Base-by-base conservation (phyloP, 2,329 filamentous ascomycete species). In the Rutstroemia sp. region DNA sequence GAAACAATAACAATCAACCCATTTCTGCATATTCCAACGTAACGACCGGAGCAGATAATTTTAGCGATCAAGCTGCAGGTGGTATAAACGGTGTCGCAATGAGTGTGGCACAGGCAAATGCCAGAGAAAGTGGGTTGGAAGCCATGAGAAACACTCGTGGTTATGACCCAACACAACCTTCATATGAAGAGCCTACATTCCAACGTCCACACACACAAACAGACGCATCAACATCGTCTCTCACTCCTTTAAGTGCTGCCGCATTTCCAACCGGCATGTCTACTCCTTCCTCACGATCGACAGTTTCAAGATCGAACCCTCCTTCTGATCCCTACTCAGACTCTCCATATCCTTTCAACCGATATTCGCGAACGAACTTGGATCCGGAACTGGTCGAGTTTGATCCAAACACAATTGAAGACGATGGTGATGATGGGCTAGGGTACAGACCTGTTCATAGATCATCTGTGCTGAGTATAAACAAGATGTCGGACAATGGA, bases 341-440 rank as follows among this genome's bases (percentile, higher is more conserved):
- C 51, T 58, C 58, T 44, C 61, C 59, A 23, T 60, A 60, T 48
- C 47, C 48, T 30, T 63, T 64, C 42, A 56, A 65, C 47, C 63
- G 67, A 53, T 66, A 67, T 30, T 68, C 67, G 10, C 58, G 64
- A 38, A 23, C 45, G 50, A 66, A 64, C 46, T 19, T 69, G 21
- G 66, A 69, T 49, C 64, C 67, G 2, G 63, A 48, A 21, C 27
- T 69, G 36, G 60, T 51, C 3, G 63, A 65, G 14, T 66, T 69
- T 45, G 67, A 96, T 68, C 90, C 91, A 2, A 83, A 88, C 65
- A 84, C 86, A 14, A 92, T 96, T 61, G 81, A 81, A 21, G 92
- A 96, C 69, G 92, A 96, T 67, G 90, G 89, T 27, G 92, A 96
- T 66, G 92, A 95, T 68, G 90, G 87, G 1, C 78, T 94, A 51